Percentiles rank a stretch among this genome's conserved stretches.
phyloP scores from a whole-genome alignment of 805 yeast genomes.

The Suhomyces canberraensis region DNA sequence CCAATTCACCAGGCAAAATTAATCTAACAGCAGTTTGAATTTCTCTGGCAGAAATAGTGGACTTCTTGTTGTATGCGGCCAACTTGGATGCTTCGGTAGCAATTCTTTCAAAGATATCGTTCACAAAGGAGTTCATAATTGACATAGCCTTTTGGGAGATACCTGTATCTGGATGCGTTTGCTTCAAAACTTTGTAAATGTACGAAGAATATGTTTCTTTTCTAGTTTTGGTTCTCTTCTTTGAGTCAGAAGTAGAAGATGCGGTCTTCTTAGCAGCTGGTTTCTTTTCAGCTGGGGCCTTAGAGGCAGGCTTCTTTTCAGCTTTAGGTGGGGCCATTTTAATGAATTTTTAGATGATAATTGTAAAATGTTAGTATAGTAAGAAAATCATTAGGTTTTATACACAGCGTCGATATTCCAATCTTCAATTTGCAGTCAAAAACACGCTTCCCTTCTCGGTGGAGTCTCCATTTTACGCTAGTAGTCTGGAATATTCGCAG shows the following conservation, averaged over 20 bases:
- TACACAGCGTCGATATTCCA: neutral
- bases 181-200: conserved; percentile 39
- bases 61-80: conserved; percentile 40
- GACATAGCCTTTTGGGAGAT: conserved; percentile 39
- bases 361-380: no score
- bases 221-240: conserved; percentile 37
- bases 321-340: conserved; percentile 36
- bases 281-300: conserved; percentile 40
- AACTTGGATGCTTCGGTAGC: conserved; percentile 37
- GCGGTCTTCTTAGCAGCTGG: conserved; percentile 38
- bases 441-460: no score
- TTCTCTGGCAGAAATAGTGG: conserved; percentile 38
- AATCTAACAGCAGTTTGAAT: conserved; percentile 38
- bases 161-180: conserved; percentile 39
- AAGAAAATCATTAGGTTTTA: neutral
- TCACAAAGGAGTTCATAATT: conserved; percentile 37
- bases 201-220: conserved; percentile 38
- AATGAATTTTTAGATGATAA: neutral
- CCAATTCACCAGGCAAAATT: conserved; percentile 40
- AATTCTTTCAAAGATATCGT: conserved; percentile 37
- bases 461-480: no score
- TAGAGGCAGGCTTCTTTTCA: conserved; percentile 39
- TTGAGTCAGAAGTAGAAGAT: conserved; percentile 27
- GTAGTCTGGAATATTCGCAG: neutral
- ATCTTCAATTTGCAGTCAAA: no score